Percentiles rank a stretch among this genome's conserved stretches.
Conservation (phyloP, 176 grass and related monocot species). For the Eragrostis curvula region DNA sequence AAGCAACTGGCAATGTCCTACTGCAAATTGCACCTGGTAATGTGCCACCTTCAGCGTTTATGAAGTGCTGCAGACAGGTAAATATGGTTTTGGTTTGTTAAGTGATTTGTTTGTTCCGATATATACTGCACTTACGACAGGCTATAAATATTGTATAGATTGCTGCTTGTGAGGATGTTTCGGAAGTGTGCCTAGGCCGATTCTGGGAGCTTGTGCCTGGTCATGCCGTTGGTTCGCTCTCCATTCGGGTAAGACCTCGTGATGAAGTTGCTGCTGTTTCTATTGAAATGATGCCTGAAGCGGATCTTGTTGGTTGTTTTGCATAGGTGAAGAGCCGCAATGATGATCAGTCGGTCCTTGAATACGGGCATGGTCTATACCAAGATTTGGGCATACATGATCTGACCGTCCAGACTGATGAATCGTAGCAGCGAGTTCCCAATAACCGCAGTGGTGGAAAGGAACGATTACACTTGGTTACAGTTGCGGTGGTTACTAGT, state of each 20-base stretch:
- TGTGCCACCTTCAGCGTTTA: conserved; percentile 80
- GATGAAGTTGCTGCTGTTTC: background rate
- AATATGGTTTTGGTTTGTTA: background rate
- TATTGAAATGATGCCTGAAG: background rate
- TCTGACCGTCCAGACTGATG: conserved; percentile 73
- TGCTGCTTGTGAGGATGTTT: conserved; percentile 71
- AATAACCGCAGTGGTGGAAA: background rate
- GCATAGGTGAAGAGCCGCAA: conserved; percentile 67
- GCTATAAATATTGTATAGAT: conserved; percentile 54
- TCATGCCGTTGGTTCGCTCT: conserved; percentile 75
- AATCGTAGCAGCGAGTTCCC: conserved; percentile 28
- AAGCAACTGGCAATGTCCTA: conserved; percentile 77
- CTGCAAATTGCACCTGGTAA: conserved; percentile 90
- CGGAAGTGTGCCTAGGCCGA: conserved; percentile 63
- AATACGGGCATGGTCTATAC: conserved; percentile 71
- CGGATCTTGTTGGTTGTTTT: conserved; percentile 11
- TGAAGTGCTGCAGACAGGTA: conserved; percentile 93
- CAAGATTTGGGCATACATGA: conserved; percentile 87
- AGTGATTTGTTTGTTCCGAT: background rate
- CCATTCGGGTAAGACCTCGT: conserved; percentile 52
- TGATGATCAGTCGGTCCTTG: conserved; percentile 53
- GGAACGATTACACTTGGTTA: background rate
- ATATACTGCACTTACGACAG: conserved; percentile 8
- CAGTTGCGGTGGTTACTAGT: background rate
- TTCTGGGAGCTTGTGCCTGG: conserved; percentile 97